These are phyloP conservation scores for Exserohilum rostratum DNA, from an alignment of 2,329 filamentous ascomycete genomes.

Conservation along the genomic window DNA sequence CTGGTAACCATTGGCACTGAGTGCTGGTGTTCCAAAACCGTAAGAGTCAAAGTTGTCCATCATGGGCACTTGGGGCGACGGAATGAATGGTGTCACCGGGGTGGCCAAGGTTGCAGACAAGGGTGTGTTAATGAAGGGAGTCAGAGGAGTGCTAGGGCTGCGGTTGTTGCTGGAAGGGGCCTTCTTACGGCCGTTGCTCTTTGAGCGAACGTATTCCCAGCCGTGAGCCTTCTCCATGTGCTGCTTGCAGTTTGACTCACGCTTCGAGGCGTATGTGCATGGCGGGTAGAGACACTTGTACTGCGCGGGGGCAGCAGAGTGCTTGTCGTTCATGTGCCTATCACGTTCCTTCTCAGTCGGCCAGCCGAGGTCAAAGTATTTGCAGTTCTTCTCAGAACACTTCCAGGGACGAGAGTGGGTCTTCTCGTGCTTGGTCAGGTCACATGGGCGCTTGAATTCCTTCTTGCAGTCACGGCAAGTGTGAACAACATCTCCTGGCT, in stretches of 20 bases:
- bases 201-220: constrained; percentile 89
- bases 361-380: constrained; percentile 89
- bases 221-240: constrained; percentile 98
- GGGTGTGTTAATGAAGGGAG: constrained; percentile 47
- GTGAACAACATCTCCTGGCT: constrained; percentile 81
- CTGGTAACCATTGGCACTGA: constrained; percentile 38
- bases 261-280: constrained; percentile 93
- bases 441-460: constrained; percentile 95
- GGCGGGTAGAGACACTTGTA: constrained; percentile 82
- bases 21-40: constrained; percentile 41
- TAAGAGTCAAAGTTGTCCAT: constrained; percentile 41
- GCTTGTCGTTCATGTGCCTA: constrained; percentile 95
- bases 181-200: constrained; percentile 73
- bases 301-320: constrained; percentile 78
- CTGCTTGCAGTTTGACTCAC: constrained; percentile 96
- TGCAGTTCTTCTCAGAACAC: constrained; percentile 81
- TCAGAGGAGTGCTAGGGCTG: constrained; percentile 40
- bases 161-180: constrained; percentile 30
- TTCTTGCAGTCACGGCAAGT: constrained; percentile 81
- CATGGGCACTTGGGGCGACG: constrained; percentile 51
- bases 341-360: constrained; percentile 98
- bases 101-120: constrained; percentile 43
- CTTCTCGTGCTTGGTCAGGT: constrained; percentile 97
- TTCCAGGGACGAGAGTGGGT: constrained; percentile 97
- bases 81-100: constrained; percentile 48